phyloP scores from a whole-genome alignment of 2,329 filamentous ascomycete genomes.

The Achaetomium macrosporum region DNA sequence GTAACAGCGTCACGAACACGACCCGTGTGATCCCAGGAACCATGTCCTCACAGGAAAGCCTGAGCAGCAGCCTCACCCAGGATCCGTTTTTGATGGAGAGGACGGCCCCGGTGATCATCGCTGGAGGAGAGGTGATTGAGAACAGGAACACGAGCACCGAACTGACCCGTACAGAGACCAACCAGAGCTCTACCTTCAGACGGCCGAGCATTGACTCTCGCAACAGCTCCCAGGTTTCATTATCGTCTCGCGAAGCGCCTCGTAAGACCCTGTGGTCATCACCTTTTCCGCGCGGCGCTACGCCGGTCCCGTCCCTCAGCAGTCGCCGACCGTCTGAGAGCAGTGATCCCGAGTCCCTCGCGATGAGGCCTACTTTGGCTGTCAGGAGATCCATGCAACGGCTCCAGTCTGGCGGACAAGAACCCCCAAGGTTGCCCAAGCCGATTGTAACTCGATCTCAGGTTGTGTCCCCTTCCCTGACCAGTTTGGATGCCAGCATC shows the following conservation, averaged over 20 bases:
- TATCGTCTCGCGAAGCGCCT: conserved; percentile 36
- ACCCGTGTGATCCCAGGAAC: conserved; percentile 40
- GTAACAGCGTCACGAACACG: conserved; percentile 49
- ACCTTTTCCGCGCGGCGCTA: conserved; percentile 39
- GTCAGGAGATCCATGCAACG: conserved; percentile 51
- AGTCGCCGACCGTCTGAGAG: conserved; percentile 48
- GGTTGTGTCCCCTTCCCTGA: conserved; percentile 43
- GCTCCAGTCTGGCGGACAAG: conserved; percentile 39
- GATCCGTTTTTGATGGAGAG: conserved; percentile 57
- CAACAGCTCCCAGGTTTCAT: conserved; percentile 36
- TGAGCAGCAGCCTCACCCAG: conserved; percentile 35
- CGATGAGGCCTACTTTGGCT: conserved; percentile 47
- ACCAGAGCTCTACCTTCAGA: conserved; percentile 39
- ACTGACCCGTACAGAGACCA: conserved; percentile 44
- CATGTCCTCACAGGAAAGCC: conserved; percentile 47
- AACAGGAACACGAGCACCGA: conserved; percentile 52
- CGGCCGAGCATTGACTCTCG: conserved; percentile 41
- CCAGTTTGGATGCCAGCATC: conserved; percentile 51
- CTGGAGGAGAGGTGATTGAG: conserved; percentile 56
- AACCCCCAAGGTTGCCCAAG: conserved; percentile 44
- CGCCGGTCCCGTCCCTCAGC: conserved; percentile 23
- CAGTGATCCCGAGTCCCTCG: conserved; percentile 47
- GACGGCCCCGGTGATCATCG: conserved; percentile 61
- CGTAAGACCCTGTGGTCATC: conserved; percentile 50
- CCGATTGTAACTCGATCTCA: conserved; percentile 43